Evolutionary conservation across 2,329 filamentous ascomycete genomes (phyloP).

Genomic region (Rhytidhysteron rufulum): DNA sequence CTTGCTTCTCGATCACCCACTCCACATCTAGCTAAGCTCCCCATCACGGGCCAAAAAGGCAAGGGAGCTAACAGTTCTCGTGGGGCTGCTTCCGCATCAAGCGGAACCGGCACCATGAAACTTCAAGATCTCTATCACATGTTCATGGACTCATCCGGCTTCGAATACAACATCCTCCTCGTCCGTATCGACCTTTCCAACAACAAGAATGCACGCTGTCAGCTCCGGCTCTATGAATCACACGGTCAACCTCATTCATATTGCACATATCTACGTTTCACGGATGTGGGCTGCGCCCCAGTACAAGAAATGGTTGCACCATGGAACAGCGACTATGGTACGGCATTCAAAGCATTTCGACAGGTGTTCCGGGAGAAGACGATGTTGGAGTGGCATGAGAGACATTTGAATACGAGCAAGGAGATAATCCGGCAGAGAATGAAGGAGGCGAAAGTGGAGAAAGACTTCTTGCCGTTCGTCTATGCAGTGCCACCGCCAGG

Average conservation of each 20-base stretch:
- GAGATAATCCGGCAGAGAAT: not conserved
- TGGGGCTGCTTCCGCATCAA: no score
- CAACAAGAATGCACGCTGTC: slow-evolving; percentile 54
- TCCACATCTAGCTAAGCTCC: no score
- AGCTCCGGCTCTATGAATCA: slow-evolving; percentile 29
- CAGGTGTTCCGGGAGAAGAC: slow-evolving; percentile 27
- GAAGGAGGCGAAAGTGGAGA: not conserved
- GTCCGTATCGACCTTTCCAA: slow-evolving; percentile 48
- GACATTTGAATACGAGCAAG: slow-evolving; percentile 9
- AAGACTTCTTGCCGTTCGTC: not conserved
- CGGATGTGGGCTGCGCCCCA: not conserved
- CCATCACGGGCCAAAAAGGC: no score
- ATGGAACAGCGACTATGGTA: slow-evolving; percentile 16
- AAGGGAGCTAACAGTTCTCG: no score
- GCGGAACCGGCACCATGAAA: slow-evolving; percentile 42
- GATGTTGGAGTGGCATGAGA: slow-evolving; percentile 25
- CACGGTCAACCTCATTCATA: slow-evolving; percentile 28
- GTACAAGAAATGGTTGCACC: slow-evolving; percentile 12
- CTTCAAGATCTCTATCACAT: slow-evolving; percentile 53
- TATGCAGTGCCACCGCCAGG: slow-evolving; percentile 1
- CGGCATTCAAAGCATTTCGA: slow-evolving; percentile 24
- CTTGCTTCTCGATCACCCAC: no score
- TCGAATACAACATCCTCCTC: slow-evolving; percentile 62
- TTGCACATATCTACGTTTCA: slow-evolving; percentile 12
- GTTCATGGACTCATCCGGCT: slow-evolving; percentile 60